A percentile compares a stretch with the other conserved stretches of the same genome.
Evolutionary conservation across 495 filamentous ascomycete species (phyloP).

Genomic region (Trichoderma gamsii): DNA sequence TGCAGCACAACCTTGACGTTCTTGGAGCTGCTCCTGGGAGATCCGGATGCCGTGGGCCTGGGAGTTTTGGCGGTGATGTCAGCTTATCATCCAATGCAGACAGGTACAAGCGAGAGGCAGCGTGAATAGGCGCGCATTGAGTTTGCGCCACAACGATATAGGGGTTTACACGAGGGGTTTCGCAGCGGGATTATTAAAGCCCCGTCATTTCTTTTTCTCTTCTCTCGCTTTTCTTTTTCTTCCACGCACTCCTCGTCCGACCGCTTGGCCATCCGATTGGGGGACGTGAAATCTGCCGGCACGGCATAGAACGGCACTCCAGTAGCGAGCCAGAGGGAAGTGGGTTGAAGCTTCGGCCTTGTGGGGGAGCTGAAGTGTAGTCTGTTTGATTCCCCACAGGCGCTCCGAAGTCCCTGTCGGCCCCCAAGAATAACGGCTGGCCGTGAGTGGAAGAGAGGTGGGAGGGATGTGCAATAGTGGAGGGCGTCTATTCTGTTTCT

Average conservation of each 20-base stretch:
- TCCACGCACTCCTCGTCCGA: not conserved
- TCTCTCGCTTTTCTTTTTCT: not conserved
- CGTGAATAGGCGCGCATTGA: not conserved
- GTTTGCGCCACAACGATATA: not conserved
- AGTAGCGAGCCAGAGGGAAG: not conserved
- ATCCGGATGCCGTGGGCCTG: slow-evolving; percentile 3
- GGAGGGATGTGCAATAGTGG: not conserved
- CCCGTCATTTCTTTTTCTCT: not conserved
- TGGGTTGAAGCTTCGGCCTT: slow-evolving; percentile 6
- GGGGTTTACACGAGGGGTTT: not conserved
- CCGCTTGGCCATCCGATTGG: not conserved
- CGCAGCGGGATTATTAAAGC: not conserved
- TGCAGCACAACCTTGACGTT: slow-evolving; percentile 10
- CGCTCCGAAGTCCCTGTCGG: slow-evolving; percentile 10
- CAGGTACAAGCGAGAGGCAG: not conserved
- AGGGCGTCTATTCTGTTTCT: not conserved
- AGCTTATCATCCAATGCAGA: slow-evolving; percentile 6
- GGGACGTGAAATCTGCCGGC: not conserved
- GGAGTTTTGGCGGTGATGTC: not conserved
- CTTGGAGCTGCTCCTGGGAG: slow-evolving; percentile 6
- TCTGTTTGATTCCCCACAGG: slow-evolving; percentile 11
- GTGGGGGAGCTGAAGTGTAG: slow-evolving; percentile 13
- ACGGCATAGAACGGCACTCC: not conserved
- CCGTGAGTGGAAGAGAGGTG: not conserved
- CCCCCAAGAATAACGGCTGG: not conserved